phyloP scores from a whole-genome alignment of 2,329 filamentous ascomycete genomes.

The Botrytis squamosa region DNA sequence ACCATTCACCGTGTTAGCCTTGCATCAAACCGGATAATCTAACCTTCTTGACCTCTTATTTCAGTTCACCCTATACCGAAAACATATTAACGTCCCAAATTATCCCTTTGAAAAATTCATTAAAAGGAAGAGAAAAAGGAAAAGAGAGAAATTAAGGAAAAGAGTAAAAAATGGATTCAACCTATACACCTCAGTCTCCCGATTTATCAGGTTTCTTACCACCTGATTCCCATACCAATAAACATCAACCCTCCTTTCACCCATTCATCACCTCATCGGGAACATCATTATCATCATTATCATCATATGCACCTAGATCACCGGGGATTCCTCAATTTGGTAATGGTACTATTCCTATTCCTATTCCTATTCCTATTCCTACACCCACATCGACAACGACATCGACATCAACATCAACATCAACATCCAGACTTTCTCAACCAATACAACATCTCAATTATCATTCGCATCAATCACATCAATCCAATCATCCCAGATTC shows the following conservation, averaged over 20 bases:
- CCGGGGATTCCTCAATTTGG: constrained; percentile 34
- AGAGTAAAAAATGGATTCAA: constrained; percentile 31
- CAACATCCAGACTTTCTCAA: background rate
- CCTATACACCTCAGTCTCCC: constrained; percentile 40
- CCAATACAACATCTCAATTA: constrained; percentile 29
- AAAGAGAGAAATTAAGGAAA: constrained; percentile 17
- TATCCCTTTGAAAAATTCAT: constrained; percentile 11
- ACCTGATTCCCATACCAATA: constrained; percentile 29
- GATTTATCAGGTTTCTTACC: constrained; percentile 38
- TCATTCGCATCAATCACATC: constrained; percentile 29
- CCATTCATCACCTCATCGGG: background rate
- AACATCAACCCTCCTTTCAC: constrained; percentile 24
- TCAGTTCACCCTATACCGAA: background rate
- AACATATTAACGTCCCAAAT: constrained; percentile 16
- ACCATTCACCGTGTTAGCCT: constrained; percentile 24
- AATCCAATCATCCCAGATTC: constrained; percentile 29
- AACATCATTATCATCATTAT: constrained; percentile 14
- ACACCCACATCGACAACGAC: constrained; percentile 28
- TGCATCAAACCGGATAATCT: constrained; percentile 26
- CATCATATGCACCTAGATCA: constrained; percentile 36
- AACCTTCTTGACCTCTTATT: background rate
- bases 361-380: constrained; percentile 29
- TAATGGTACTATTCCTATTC: constrained; percentile 30
- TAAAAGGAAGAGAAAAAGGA: constrained; percentile 17
- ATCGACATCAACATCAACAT: constrained; percentile 21